Evolutionary conservation across 2,329 filamentous ascomycete genomes (phyloP), one percentile per base, ranked within the genome.

Genomic region (Penicillium griseofulvum): DNA sequence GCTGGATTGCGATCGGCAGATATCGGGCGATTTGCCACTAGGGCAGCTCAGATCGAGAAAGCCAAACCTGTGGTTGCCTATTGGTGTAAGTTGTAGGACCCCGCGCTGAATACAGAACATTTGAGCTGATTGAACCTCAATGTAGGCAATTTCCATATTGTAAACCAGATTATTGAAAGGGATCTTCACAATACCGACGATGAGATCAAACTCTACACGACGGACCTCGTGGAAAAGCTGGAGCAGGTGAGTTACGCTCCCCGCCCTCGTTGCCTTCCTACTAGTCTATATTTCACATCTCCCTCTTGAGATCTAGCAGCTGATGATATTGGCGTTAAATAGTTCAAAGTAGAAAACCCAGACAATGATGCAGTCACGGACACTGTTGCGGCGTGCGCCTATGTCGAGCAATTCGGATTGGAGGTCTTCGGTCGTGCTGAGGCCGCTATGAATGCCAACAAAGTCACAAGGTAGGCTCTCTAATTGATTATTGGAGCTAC

Each of bases 391-490:
- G 93, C 91, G 1, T 90, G 92, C 74, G 91, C 91, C 51, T 96
- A 96, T 66, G 87, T 97, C 45, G 92, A 97, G 74, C 89, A 96
- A 71, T 99, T 99, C 72, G 93, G 88, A 0, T 80, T 93, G 61
- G 89, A 96, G 67, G 92, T 91, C 0, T 92, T 99, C 61, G 83
- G 87, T 45, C 85, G 91, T 60, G 93, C 90, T 4, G 90, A 97
- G 67, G 85, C 88, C 53, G 87, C 91, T 0, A 84, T 97, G 67
- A 84, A 86, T 55, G 88, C 89, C 46, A 88, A 94, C 75, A 92
- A 88, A 69, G 91, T 90, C 58, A 92, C 91, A 38, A 87, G 85
- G 88, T 91, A 75, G 45, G 73, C 59, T 19, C 43, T 49, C 19
- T 8, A 5, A 12, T 5, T 16, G 49, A 8, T 22, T 16, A 31